phyloP scores from a whole-genome alignment of 352 stramenopile genomes.

The Phytopythium delawarense region DNA sequence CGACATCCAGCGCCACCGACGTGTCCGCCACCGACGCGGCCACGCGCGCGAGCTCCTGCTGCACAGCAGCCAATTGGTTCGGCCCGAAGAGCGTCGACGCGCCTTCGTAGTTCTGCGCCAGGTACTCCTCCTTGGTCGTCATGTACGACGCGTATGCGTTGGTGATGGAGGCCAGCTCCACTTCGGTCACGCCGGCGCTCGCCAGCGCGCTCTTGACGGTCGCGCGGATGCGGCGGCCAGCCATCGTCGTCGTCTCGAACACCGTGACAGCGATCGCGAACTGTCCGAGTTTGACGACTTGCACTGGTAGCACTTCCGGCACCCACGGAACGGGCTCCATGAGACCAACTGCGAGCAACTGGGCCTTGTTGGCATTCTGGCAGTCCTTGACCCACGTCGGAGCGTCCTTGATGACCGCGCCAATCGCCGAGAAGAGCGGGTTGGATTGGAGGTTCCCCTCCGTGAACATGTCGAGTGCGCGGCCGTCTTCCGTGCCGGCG shows the following conservation, averaged over 20 bases:
- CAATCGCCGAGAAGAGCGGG: conserved; percentile 18
- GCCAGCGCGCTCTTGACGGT: conserved; percentile 25
- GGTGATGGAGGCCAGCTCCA: conserved; percentile 45
- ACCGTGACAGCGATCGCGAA: conserved; percentile 44
- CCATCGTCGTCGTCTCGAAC: conserved; percentile 65
- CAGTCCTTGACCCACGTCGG: conserved; percentile 38
- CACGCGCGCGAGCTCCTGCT: conserved; percentile 44
- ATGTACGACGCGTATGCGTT: conserved; percentile 69
- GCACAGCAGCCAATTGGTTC: conserved; percentile 53
- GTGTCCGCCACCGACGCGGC: conserved; percentile 24
- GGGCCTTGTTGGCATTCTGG: conserved; percentile 34
- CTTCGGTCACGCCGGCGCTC: conserved; percentile 24
- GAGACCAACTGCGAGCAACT: conserved; percentile 30
- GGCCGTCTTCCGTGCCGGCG: conserved; percentile 45
- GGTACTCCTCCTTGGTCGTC: conserved; percentile 61
- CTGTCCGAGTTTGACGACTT: conserved; percentile 49
- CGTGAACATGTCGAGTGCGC: conserved; percentile 22
- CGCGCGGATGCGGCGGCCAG: conserved; percentile 37
- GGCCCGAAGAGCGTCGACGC: conserved; percentile 68
- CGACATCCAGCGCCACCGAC: conserved; percentile 20
- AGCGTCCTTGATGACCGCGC: conserved; percentile 21
- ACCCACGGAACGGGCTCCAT: conserved; percentile 38
- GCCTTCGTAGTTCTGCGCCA: conserved; percentile 63
- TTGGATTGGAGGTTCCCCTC: conserved; percentile 34
- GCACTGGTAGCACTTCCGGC: conserved; percentile 46